Conservation (phyloP, 441 rosid genomes). For the Populus hybrid region DNA sequence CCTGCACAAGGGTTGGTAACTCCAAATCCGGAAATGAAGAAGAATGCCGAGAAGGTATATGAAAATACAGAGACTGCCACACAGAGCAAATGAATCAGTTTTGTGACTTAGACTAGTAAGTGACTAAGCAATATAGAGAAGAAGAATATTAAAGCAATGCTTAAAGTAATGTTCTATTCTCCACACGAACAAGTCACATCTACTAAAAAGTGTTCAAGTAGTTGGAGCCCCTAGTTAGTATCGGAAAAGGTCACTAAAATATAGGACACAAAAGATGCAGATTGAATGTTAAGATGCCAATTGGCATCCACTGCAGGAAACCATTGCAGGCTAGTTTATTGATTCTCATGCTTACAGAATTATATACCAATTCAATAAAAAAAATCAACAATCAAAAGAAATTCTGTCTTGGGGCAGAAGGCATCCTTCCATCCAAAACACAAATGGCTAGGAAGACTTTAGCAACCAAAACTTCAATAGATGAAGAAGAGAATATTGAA, state of each 20-base stretch:
- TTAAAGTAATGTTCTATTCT: neutral
- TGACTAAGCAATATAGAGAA: neutral
- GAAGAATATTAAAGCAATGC: neutral
- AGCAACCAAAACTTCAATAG: neutral
- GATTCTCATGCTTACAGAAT: neutral
- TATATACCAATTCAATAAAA: neutral
- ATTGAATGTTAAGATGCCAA: neutral
- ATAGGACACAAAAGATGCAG: neutral
- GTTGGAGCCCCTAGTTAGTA: neutral
- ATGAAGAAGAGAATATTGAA: neutral
- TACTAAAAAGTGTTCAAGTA: neutral
- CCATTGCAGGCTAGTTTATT: no score
- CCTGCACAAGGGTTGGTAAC: slow-evolving; percentile 93
- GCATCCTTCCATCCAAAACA: neutral
- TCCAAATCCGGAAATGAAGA: slow-evolving; percentile 88
- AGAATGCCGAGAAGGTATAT: slow-evolving; percentile 83
- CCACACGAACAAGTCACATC: neutral
- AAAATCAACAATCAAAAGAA: neutral
- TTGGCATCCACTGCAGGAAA: neutral
- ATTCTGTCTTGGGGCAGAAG: neutral
- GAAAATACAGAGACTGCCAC: slow-evolving; percentile 79
- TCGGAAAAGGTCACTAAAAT: neutral
- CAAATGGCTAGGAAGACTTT: neutral
- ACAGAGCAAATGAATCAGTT: slow-evolving; percentile 25
- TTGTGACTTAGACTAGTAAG: neutral